Percentiles rank a stretch among this genome's conserved stretches.
Evolutionary conservation across 2,329 filamentous ascomycete genomes (phyloP).

Genomic region (Colletotrichum lindemuthianum): DNA sequence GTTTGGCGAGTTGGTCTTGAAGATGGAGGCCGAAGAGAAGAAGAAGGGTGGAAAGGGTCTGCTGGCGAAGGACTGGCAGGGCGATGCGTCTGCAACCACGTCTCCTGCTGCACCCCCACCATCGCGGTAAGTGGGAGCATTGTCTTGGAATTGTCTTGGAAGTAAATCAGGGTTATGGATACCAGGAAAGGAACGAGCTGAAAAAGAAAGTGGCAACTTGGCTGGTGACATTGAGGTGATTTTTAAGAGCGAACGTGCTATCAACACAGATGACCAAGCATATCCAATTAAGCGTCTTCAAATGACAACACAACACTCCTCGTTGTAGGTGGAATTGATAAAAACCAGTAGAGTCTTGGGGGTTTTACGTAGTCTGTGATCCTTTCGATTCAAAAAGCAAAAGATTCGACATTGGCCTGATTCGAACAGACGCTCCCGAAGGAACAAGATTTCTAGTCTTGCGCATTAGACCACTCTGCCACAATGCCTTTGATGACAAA

Average conservation of each 20-base stretch:
- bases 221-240: no score
- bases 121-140: background rate
- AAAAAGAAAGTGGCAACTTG: no score
- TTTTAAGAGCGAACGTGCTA: no score
- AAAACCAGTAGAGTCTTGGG: background rate
- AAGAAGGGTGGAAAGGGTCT: constrained; percentile 7
- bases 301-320: no score
- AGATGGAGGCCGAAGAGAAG: constrained; percentile 37
- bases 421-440: constrained; percentile 1
- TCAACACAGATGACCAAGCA: no score
- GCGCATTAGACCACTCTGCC: constrained; percentile 1
- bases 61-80: constrained; percentile 25
- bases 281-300: no score
- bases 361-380: background rate
- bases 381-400: background rate
- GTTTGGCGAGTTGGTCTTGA: constrained; percentile 53
- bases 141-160: background rate
- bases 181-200: no score
- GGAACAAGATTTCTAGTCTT: constrained; percentile 1
- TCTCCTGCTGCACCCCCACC: background rate
- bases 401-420: background rate
- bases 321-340: background rate
- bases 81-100: background rate
- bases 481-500: background rate
- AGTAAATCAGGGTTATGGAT: background rate